A percentile compares a stretch with the other conserved stretches of the same genome.
Evolutionary conservation across 306 rosid genomes (phyloP).

Genomic region (Arachis hypogaea): DNA sequence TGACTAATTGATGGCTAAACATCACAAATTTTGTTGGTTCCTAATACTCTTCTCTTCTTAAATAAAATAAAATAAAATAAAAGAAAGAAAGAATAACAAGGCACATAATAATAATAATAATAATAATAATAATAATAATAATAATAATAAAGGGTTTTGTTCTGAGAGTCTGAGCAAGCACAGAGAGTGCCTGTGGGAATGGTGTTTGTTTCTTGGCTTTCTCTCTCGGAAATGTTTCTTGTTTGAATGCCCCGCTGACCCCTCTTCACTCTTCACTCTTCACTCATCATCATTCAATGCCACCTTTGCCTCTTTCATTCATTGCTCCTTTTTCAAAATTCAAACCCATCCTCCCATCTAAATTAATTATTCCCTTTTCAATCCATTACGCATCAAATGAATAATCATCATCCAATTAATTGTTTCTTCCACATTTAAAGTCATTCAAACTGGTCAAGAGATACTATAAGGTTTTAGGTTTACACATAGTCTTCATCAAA

Average conservation of each 20-base stretch:
- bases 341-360: conserved; percentile 25
- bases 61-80: background rate
- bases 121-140: too few relatives aligned
- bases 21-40: too few relatives aligned
- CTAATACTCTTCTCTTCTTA: too few relatives aligned
- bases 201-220: conserved; percentile 1
- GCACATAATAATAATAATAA: background rate
- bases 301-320: conserved; percentile 44
- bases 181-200: conserved; percentile 20
- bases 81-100: conserved; percentile 27
- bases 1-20: too few relatives aligned
- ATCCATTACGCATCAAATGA: conserved; percentile 13
- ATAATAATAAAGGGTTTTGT: background rate
- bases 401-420: background rate
- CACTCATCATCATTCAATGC: conserved; percentile 51
- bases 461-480: too few relatives aligned
- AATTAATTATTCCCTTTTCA: background rate
- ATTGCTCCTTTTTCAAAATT: conserved; percentile 46
- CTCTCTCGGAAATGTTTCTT: conserved; percentile 21
- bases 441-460: too few relatives aligned
- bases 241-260: conserved; percentile 58
- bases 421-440: too few relatives aligned
- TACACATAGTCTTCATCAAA: too few relatives aligned
- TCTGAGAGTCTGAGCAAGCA: conserved; percentile 28
- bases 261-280: conserved; percentile 26